phyloP scores from a whole-genome alignment of 2,329 filamentous ascomycete genomes.

The Diplodia mutila region DNA sequence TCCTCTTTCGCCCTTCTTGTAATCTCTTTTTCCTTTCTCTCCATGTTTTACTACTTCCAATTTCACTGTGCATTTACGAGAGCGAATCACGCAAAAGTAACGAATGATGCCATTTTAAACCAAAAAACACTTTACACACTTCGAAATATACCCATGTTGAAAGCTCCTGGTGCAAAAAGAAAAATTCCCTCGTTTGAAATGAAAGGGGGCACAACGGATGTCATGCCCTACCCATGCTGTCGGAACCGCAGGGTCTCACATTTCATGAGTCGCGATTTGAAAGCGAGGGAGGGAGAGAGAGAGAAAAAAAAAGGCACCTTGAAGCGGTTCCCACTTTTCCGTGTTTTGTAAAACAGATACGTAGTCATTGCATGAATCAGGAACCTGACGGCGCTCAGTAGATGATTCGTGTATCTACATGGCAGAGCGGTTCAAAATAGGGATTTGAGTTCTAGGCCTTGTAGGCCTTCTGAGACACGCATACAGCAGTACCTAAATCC shows the following conservation, averaged over 20 bases:
- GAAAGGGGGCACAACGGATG: neutral
- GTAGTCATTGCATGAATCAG: neutral
- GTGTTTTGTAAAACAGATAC: neutral
- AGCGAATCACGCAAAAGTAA: slow-evolving; percentile 1
- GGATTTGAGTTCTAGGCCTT: neutral
- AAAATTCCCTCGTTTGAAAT: neutral
- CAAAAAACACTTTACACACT: neutral
- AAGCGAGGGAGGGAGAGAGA: neutral
- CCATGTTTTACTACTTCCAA: neutral
- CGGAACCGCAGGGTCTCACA: neutral
- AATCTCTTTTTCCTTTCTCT: neutral
- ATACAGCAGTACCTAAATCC: too few relatives aligned
- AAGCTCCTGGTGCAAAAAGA: neutral
- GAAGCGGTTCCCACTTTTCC: neutral
- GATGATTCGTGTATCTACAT: neutral
- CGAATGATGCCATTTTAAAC: neutral
- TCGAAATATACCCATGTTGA: neutral
- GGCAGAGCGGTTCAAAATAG: neutral
- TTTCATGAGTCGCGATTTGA: neutral
- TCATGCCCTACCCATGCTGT: neutral
- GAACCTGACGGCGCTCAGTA: neutral
- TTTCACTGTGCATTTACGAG: neutral
- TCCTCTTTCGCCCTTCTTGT: neutral
- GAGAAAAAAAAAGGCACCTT: neutral
- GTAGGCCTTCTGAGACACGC: neutral